Evolutionary conservation across 768 basidiomycete species (phyloP).

Genomic region (Boletus rubropictus): DNA sequence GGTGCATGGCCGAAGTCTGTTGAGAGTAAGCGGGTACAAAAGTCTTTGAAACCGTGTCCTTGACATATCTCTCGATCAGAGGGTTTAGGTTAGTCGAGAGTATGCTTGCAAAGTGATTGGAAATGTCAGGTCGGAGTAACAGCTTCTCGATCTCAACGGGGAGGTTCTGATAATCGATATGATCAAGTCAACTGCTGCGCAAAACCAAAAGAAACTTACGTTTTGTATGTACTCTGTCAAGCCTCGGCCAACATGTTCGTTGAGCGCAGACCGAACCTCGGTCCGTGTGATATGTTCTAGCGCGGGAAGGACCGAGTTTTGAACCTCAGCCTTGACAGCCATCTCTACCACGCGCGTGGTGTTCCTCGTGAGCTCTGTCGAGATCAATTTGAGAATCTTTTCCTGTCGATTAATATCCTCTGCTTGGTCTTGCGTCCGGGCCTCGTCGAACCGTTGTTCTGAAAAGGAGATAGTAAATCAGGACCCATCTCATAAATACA

Average conservation of each 20-base stretch:
- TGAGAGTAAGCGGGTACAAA: constrained; percentile 74
- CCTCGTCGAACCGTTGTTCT: constrained; percentile 85
- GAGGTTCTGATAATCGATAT: constrained; percentile 45
- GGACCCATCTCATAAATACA: background rate
- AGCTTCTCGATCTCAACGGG: constrained; percentile 77
- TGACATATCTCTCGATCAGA: constrained; percentile 74
- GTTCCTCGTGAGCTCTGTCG: constrained; percentile 79
- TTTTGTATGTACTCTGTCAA: constrained; percentile 68
- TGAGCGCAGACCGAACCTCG: constrained; percentile 74
- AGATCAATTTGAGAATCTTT: constrained; percentile 84
- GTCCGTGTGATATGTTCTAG: constrained; percentile 76
- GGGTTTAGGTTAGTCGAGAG: constrained; percentile 70
- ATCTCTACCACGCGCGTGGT: constrained; percentile 85
- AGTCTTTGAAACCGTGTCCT: constrained; percentile 67
- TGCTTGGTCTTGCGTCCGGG: constrained; percentile 67
- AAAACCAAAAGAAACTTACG: constrained; percentile 34
- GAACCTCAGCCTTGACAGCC: constrained; percentile 82
- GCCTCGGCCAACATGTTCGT: constrained; percentile 71
- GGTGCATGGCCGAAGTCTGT: constrained; percentile 71
- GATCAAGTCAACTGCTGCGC: constrained; percentile 1
- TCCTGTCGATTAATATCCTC: constrained; percentile 83
- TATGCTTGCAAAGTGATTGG: constrained; percentile 69
- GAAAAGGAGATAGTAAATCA: constrained; percentile 8
- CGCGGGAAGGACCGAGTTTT: constrained; percentile 76
- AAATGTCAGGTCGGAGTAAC: constrained; percentile 69